phyloP scores from a whole-genome alignment of 169 alveolate genomes.

The Eimeria praecox region DNA sequence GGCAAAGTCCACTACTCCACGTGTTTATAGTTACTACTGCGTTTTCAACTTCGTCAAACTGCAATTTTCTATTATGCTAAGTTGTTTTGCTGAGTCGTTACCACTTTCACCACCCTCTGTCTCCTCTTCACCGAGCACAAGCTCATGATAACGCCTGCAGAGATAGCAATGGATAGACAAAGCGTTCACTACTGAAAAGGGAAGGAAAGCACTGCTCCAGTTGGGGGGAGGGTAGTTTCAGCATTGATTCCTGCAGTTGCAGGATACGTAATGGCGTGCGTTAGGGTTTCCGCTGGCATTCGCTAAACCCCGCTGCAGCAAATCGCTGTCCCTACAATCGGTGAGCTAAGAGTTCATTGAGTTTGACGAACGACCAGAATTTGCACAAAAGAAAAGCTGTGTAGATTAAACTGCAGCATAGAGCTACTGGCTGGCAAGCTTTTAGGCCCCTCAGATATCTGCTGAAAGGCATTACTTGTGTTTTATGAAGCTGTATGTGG shows the following conservation, averaged over 20 bases:
- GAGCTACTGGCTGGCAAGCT: not conserved
- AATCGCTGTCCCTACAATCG: not conserved
- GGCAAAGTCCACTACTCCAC: not conserved
- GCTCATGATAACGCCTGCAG: slow-evolving; percentile 73
- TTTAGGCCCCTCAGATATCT: not conserved
- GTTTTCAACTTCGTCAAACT: not conserved
- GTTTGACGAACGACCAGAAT: not conserved
- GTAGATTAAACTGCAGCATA: not conserved
- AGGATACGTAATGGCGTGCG: not conserved
- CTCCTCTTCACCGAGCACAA: slow-evolving; percentile 71
- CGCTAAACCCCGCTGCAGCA: not conserved
- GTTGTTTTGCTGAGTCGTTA: not conserved
- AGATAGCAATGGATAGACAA: not conserved
- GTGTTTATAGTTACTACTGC: not conserved
- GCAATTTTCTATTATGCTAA: not conserved
- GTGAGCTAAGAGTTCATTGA: not conserved
- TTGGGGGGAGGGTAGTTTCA: not conserved
- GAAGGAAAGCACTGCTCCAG: not conserved
- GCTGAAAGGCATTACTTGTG: not conserved
- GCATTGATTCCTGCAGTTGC: not conserved
- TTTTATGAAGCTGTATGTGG: not conserved
- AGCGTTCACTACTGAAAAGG: not conserved
- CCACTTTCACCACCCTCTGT: slow-evolving; percentile 71
- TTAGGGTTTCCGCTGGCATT: not conserved
- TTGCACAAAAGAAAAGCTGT: not conserved